phyloP scores from a whole-genome alignment of 768 basidiomycete species.

The Dendrothele bispora region DNA sequence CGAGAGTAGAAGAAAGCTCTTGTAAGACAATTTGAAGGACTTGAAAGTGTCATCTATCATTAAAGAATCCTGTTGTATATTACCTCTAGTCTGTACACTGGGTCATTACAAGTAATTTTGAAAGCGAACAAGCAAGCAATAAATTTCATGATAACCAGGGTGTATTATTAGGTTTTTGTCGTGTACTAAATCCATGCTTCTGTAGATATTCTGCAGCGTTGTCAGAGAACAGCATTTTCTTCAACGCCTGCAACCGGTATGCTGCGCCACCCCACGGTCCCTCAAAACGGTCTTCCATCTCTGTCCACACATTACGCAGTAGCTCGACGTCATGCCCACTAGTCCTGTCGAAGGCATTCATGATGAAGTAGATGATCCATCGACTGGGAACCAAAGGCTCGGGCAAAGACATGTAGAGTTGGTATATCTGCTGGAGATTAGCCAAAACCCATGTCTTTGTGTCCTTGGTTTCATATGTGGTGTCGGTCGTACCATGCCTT shows the following conservation, averaged over 20 bases:
- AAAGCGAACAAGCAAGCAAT: no score
- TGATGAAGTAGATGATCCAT: conserved; percentile 61
- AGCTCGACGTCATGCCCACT: conserved; percentile 49
- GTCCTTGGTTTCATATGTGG: conserved; percentile 8
- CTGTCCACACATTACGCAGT: conserved; percentile 57
- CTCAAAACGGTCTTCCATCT: conserved; percentile 56
- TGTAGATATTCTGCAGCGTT: conserved; percentile 3
- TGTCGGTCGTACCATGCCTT: conserved; percentile 45
- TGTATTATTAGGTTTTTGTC: neutral
- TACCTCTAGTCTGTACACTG: no score
- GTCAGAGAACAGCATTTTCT: conserved; percentile 30
- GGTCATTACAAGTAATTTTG: no score
- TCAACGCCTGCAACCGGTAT: conserved; percentile 43
- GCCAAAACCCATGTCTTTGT: conserved; percentile 54
- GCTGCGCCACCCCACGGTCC: conserved; percentile 41
- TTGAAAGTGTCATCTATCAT: no score
- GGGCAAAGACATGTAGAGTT: conserved; percentile 62
- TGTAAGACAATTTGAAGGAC: no score
- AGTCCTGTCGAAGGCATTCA: conserved; percentile 64
- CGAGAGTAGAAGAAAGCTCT: no score
- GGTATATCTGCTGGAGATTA: conserved; percentile 57
- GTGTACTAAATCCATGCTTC: conserved; percentile 1
- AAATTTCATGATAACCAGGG: neutral
- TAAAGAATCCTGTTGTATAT: no score
- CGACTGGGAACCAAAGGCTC: conserved; percentile 39